These are phyloP conservation scores for Candida takata DNA, from an alignment of 805 yeast genomes.

Conservation along the genomic window DNA sequence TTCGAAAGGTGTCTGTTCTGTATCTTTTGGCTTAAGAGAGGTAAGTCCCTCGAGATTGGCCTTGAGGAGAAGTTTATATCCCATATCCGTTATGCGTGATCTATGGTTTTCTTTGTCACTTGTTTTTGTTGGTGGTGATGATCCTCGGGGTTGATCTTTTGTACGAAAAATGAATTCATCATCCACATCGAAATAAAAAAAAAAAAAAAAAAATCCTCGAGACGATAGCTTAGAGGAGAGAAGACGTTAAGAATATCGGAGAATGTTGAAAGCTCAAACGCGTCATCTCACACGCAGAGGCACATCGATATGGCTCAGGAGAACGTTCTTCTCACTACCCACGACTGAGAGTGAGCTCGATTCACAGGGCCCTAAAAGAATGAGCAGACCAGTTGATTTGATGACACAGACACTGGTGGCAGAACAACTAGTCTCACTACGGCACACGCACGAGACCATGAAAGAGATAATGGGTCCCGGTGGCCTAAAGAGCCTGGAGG, in stretches of 20 bases:
- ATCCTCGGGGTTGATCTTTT: no score
- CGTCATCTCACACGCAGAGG: no score
- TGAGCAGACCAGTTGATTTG: conserved; percentile 4
- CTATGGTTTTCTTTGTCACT: neutral
- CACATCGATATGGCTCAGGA: conserved; percentile 20
- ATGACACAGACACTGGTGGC: conserved; percentile 5
- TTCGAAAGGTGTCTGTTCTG: conserved; percentile 55
- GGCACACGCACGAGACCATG: conserved; percentile 1
- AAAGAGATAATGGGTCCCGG: neutral
- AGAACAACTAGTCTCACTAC: conserved; percentile 7
- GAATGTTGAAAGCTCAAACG: no score
- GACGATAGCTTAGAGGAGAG: no score
- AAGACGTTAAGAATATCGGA: no score
- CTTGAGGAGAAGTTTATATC: conserved; percentile 24
- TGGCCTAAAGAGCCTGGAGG: no score
- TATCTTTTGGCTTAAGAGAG: conserved; percentile 51
- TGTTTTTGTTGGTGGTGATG: no score
- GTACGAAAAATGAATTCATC: no score
- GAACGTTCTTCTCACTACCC: conserved; percentile 13
- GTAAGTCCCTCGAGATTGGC: conserved; percentile 33
- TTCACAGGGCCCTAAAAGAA: neutral
- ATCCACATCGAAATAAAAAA: no score
- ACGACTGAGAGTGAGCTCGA: conserved; percentile 9
- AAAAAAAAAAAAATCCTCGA: no score
- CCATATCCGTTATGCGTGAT: conserved; percentile 10